These are phyloP conservation scores for Pseudogymnoascus sp. DNA, from an alignment of 2,329 filamentous ascomycete species.

Conservation along the genomic window DNA sequence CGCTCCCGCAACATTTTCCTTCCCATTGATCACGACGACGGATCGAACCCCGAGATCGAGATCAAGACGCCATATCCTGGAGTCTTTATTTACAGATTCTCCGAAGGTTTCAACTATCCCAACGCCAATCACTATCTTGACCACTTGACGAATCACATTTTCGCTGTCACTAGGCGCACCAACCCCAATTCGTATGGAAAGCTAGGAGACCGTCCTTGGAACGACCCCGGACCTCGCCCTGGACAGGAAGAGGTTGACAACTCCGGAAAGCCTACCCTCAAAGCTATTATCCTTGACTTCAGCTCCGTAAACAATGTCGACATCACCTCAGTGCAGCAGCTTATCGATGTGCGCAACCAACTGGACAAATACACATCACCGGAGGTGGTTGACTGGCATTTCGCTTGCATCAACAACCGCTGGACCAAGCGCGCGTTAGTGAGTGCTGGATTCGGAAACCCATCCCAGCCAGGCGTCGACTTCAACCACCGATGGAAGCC, in stretches of 20 bases:
- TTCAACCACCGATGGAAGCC: conserved; percentile 72
- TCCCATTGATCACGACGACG: conserved; percentile 79
- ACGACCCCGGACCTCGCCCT: conserved; percentile 72
- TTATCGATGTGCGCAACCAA: conserved; percentile 93
- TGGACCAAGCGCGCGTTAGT: conserved; percentile 91
- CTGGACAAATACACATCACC: conserved; percentile 79
- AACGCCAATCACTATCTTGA: conserved; percentile 88
- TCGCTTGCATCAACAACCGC: conserved; percentile 86
- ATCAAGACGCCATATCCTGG: conserved; percentile 81
- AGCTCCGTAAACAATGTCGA: conserved; percentile 91
- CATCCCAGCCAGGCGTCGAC: conserved; percentile 45
- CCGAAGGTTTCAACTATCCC: conserved; percentile 92
- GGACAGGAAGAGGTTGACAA: conserved; percentile 41
- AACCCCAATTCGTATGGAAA: conserved; percentile 58
- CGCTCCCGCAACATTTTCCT: conserved; percentile 73
- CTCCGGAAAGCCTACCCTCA: conserved; percentile 58
- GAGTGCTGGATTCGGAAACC: conserved; percentile 82
- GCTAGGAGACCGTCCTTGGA: conserved; percentile 83
- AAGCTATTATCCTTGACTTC: conserved; percentile 91
- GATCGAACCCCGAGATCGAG: conserved; percentile 77
- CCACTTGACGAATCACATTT: conserved; percentile 62
- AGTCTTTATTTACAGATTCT: conserved; percentile 91
- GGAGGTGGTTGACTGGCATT: conserved; percentile 85
- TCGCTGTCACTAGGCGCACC: conserved; percentile 66
- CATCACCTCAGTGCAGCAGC: conserved; percentile 81